These are phyloP conservation scores for Leucocoprinus sp. DNA, from an alignment of 768 basidiomycete species.

Conservation along the genomic window DNA sequence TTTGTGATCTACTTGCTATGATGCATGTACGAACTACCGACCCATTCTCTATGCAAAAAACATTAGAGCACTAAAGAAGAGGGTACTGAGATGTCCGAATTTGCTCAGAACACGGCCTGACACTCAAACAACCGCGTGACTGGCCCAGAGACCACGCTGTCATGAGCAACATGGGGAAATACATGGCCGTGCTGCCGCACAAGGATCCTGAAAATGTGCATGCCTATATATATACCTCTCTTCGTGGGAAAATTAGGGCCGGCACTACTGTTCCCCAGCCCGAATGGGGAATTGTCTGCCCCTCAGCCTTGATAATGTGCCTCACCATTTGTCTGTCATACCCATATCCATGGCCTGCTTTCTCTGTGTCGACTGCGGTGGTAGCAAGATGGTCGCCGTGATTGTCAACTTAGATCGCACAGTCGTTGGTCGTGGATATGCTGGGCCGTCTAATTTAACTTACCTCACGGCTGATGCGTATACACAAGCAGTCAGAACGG, in stretches of 20 bases:
- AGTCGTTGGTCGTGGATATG: constrained; percentile 58
- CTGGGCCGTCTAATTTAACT: constrained; percentile 81
- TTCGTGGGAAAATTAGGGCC: constrained; percentile 34
- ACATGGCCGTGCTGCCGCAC: constrained; percentile 82
- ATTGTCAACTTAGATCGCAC: constrained; percentile 50
- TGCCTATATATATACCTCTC: constrained; percentile 13
- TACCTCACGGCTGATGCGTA: constrained; percentile 65
- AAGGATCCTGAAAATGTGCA: constrained; percentile 20
- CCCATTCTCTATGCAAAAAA: constrained; percentile 52
- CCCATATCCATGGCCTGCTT: constrained; percentile 45
- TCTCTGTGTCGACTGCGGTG: constrained; percentile 84
- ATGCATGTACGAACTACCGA: constrained; percentile 57
- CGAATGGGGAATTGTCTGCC: neutral
- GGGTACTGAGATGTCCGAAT: constrained; percentile 78
- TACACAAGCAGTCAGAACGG: constrained; percentile 39
- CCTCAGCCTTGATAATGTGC: neutral
- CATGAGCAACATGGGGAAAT: constrained; percentile 89
- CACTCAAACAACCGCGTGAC: constrained; percentile 77
- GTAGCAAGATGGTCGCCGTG: constrained; percentile 78
- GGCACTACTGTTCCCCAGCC: constrained; percentile 15
- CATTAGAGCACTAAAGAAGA: constrained; percentile 37
- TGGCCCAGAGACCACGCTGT: constrained; percentile 34
- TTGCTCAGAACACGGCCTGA: constrained; percentile 76
- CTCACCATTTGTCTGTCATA: neutral
- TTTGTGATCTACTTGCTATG: neutral